phyloP scores from a whole-genome alignment of 1,284 basidiomycete species.

The Vanrija sp. region DNA sequence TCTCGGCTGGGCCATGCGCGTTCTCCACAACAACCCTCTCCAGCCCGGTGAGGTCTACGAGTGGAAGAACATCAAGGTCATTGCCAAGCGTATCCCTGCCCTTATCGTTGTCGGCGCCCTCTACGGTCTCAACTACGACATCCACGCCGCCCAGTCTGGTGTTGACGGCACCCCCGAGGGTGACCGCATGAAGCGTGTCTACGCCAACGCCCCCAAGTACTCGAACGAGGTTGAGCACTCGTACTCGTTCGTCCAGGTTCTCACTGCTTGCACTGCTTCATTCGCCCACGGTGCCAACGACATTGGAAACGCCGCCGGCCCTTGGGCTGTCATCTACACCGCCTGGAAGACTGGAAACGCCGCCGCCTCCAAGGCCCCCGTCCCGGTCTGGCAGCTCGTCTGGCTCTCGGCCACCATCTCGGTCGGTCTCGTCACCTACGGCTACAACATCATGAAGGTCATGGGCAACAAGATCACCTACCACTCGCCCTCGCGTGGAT shows the following conservation, averaged over 20 bases:
- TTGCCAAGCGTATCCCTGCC: conserved; percentile 33
- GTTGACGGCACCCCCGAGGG: conserved; percentile 44
- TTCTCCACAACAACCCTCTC: conserved; percentile 34
- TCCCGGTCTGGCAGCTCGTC: conserved; percentile 52
- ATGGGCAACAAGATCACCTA: conserved; percentile 53
- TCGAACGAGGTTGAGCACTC: conserved; percentile 52
- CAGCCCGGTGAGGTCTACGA: conserved; percentile 37
- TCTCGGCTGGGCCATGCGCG: conserved; percentile 40
- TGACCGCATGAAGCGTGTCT: conserved; percentile 37
- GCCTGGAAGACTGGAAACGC: conserved; percentile 46
- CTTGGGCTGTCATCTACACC: conserved; percentile 49
- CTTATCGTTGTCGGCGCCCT: conserved; percentile 23
- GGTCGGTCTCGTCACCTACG: conserved; percentile 51
- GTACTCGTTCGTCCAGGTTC: conserved; percentile 52
- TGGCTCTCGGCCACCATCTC: conserved; percentile 47
- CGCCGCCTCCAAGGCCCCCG: conserved; percentile 39
- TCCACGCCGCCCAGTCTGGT: conserved; percentile 47
- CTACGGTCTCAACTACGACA: conserved; percentile 44
- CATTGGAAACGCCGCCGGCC: conserved; percentile 50
- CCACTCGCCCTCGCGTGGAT: conserved; percentile 51
- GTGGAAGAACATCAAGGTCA: conserved; percentile 25
- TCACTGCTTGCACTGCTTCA: conserved; percentile 53
- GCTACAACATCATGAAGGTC: conserved; percentile 48
- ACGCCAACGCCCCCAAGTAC: conserved; percentile 42
- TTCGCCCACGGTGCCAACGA: conserved; percentile 52